Evolutionary conservation across 148 eudicot species (phyloP).

Genomic region (Dysphania ambrosioides): DNA sequence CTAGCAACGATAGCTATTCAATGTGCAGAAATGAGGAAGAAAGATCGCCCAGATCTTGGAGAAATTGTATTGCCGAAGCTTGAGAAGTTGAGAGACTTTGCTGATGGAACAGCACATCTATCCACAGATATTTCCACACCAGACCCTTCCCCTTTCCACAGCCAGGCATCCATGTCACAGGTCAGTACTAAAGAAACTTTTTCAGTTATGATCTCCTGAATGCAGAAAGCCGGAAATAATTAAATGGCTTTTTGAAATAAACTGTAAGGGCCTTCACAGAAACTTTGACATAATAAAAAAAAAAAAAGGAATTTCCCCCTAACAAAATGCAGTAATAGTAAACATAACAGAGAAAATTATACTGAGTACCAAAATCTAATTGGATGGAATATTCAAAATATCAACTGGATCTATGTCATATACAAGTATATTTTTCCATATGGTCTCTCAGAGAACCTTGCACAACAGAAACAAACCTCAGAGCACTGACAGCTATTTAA

Average conservation of each 20-base stretch:
- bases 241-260: neutral
- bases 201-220: neutral
- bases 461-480: neutral
- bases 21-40: conserved; percentile 56
- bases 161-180: conserved; percentile 36
- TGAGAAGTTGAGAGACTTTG: conserved; percentile 44
- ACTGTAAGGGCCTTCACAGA: neutral
- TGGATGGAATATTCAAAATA: neutral
- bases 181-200: conserved; percentile 23
- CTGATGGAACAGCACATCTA: conserved; percentile 42
- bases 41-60: conserved; percentile 70
- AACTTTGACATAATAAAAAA: neutral
- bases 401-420: neutral
- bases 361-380: neutral
- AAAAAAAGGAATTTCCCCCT: neutral
- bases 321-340: neutral
- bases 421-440: neutral
- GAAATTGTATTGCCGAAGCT: conserved; percentile 57
- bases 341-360: neutral
- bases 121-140: conserved; percentile 30
- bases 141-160: conserved; percentile 28
- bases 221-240: neutral
- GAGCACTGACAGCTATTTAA: neutral
- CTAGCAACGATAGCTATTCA: conserved; percentile 50
- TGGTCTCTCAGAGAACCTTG: neutral